phyloP scores from a whole-genome alignment of 2,329 filamentous ascomycete genomes.

The Cryphonectria japonica region DNA sequence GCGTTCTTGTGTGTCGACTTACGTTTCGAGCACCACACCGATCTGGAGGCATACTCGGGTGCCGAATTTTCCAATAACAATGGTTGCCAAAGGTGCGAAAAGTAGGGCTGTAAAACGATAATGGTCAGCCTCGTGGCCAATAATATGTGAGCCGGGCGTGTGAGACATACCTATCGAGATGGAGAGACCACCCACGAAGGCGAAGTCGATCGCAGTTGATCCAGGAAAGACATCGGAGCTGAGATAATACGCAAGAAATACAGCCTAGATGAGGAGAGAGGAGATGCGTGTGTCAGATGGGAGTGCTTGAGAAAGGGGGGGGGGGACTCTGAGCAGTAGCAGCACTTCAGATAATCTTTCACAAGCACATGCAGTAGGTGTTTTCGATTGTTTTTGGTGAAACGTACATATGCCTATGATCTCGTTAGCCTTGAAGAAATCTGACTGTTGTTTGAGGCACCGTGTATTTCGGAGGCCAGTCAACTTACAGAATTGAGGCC shows the following conservation, averaged over 20 bases:
- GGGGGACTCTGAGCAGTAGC: not conserved
- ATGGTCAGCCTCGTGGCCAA: constrained; percentile 36
- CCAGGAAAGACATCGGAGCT: constrained; percentile 63
- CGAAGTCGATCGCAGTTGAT: constrained; percentile 68
- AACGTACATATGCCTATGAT: constrained; percentile 20
- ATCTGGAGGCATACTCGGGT: constrained; percentile 67
- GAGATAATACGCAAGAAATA: constrained; percentile 62
- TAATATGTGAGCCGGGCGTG: not conserved
- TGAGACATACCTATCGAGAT: constrained; percentile 54
- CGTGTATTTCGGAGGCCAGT: not conserved
- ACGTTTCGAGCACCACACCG: constrained; percentile 66
- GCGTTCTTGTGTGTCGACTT: constrained; percentile 29
- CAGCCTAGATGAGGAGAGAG: constrained; percentile 33
- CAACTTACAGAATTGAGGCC: constrained; percentile 66
- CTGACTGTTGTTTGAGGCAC: not conserved
- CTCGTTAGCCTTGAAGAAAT: constrained; percentile 17
- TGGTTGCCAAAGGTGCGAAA: constrained; percentile 69
- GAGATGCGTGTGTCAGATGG: not conserved
- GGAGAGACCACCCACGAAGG: constrained; percentile 76
- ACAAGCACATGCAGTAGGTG: not conserved
- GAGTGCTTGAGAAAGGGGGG: not conserved
- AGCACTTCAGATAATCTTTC: not conserved
- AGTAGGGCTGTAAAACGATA: constrained; percentile 56
- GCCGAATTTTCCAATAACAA: constrained; percentile 62
- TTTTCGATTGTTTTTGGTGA: not conserved